A percentile compares a stretch with the other conserved stretches of the same genome.
Conservation (phyloP, 1,139 yeast species). For the Debaryomyces coudertii region DNA sequence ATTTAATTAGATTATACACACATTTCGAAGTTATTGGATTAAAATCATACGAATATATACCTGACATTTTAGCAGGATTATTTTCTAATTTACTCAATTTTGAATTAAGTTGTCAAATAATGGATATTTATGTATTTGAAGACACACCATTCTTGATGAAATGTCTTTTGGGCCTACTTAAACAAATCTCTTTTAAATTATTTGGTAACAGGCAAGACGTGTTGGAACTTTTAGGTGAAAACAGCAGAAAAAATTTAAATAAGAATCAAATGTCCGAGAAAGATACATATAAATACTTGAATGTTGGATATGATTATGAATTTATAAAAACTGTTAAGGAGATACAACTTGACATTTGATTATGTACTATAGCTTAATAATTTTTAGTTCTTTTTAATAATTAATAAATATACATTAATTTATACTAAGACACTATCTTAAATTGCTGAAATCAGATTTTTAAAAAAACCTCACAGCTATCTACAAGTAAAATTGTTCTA, state of each 20-base stretch:
- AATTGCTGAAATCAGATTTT: not conserved
- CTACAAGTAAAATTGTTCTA: not conserved
- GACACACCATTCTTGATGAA: slow-evolving; percentile 55
- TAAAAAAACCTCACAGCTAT: not conserved
- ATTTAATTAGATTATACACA: slow-evolving; percentile 47
- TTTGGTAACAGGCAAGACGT: slow-evolving; percentile 55
- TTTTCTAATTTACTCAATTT: slow-evolving; percentile 27
- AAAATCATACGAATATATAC: slow-evolving; percentile 31
- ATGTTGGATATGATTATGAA: slow-evolving; percentile 53
- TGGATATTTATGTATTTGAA: slow-evolving; percentile 66
- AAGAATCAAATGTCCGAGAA: slow-evolving; percentile 3
- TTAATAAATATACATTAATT: slow-evolving; percentile 8
- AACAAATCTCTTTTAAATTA: slow-evolving; percentile 52
- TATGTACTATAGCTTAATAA: not conserved
- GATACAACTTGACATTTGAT: not conserved
- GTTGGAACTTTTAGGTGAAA: slow-evolving; percentile 35
- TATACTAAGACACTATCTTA: not conserved
- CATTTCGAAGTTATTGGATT: slow-evolving; percentile 52
- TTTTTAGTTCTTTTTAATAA: not conserved
- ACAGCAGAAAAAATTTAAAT: slow-evolving; percentile 21
- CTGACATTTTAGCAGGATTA: slow-evolving; percentile 24
- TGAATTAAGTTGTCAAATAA: slow-evolving; percentile 34
- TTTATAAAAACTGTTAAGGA: slow-evolving; percentile 46
- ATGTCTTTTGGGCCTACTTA: slow-evolving; percentile 51
- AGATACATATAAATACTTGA: slow-evolving; percentile 32